Percentiles rank a stretch among this genome's conserved stretches.
Evolutionary conservation across 768 basidiomycete species (phyloP).

Genomic region (Cystofilobasidium bisporidii): DNA sequence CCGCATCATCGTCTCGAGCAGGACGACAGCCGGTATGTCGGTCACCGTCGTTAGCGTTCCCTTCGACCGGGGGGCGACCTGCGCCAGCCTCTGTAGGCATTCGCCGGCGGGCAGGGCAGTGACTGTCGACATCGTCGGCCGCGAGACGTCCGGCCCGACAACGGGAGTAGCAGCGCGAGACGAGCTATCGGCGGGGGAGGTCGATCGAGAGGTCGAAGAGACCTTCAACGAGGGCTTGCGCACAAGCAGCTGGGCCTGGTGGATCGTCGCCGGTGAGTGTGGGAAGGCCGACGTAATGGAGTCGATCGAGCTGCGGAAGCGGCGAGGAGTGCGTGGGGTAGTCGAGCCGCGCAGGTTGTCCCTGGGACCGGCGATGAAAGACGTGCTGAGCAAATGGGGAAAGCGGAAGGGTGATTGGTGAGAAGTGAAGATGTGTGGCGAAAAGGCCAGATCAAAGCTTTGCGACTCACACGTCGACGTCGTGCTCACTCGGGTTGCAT

Average conservation of each 20-base stretch:
- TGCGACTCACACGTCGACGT: slow-evolving; percentile 3
- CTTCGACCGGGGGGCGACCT: neutral
- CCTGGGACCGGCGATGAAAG: neutral
- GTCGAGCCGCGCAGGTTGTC: neutral
- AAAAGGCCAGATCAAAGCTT: too few species aligned
- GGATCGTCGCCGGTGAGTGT: slow-evolving; percentile 1
- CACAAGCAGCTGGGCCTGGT: neutral
- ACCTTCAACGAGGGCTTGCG: neutral
- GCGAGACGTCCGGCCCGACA: too few species aligned
- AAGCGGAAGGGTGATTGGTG: too few species aligned
- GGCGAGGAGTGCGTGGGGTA: too few species aligned
- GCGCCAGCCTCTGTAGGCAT: neutral
- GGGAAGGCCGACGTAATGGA: neutral
- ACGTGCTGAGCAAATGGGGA: neutral
- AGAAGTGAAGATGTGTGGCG: too few species aligned
- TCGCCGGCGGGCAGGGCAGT: neutral
- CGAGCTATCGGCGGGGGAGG: too few species aligned
- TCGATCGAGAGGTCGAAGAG: too few species aligned
- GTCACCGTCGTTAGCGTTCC: neutral
- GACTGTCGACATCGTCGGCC: too few species aligned
- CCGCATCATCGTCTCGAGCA: neutral
- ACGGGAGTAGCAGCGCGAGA: too few species aligned
- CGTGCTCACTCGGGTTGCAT: neutral
- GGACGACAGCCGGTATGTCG: neutral
- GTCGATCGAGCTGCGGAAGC: neutral